Percentiles rank a stretch among this genome's conserved stretches.
These are phyloP conservation scores for Chrysosphaeria jannelii DNA, from an alignment of 2,329 filamentous ascomycete species.

Conservation along the genomic window DNA sequence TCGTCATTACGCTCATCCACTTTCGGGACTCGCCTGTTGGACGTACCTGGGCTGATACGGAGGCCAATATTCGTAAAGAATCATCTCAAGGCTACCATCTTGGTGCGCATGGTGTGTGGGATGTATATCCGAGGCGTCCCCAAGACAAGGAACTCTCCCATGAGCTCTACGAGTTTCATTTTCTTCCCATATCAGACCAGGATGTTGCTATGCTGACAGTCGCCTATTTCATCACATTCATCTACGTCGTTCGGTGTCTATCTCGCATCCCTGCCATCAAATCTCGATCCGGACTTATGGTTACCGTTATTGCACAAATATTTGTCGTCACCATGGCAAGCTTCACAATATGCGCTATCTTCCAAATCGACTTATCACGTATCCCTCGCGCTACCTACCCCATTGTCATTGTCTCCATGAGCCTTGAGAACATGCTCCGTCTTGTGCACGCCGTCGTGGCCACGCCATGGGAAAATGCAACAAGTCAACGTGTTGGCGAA, in stretches of 20 bases:
- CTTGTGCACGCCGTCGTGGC: slow-evolving; percentile 50
- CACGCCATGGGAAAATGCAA: slow-evolving; percentile 36
- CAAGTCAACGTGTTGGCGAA: slow-evolving; percentile 37
- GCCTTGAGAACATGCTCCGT: slow-evolving; percentile 50
- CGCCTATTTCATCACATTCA: slow-evolving; percentile 30
- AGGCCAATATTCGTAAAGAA: no score
- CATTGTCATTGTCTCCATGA: slow-evolving; percentile 45
- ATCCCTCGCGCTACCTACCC: slow-evolving; percentile 50
- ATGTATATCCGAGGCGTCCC: slow-evolving; percentile 36
- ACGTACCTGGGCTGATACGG: slow-evolving; percentile 30
- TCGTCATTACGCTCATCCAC: slow-evolving; percentile 51
- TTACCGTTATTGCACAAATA: slow-evolving; percentile 41
- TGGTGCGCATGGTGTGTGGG: slow-evolving; percentile 17
- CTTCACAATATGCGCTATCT: slow-evolving; percentile 48
- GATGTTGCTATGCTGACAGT: slow-evolving; percentile 32
- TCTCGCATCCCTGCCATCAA: slow-evolving; percentile 45
- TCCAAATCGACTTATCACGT: slow-evolving; percentile 44
- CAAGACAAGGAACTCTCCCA: slow-evolving; percentile 18
- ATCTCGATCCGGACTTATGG: slow-evolving; percentile 39
- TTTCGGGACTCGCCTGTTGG: slow-evolving; percentile 32
- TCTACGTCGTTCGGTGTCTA: slow-evolving; percentile 37
- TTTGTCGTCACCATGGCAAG: slow-evolving; percentile 45
- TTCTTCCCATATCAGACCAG: slow-evolving; percentile 36
- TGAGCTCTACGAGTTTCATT: slow-evolving; percentile 50
- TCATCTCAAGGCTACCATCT: no score